Conservation (phyloP, 192 early-diverging fungal genomes). For the Linnemannia zychae region DNA sequence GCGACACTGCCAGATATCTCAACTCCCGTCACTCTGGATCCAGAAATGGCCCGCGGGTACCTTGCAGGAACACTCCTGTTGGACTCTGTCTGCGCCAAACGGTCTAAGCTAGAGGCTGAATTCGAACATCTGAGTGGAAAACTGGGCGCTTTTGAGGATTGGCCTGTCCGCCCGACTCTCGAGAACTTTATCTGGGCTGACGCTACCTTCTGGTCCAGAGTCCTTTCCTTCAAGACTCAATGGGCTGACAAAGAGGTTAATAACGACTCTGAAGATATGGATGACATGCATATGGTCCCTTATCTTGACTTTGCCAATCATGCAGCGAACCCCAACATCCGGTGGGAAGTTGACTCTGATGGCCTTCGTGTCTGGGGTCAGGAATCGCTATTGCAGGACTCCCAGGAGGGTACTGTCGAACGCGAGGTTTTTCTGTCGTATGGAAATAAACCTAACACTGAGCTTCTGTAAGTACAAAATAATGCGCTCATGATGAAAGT, state of each 20-base stretch:
- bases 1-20: conserved; percentile 64
- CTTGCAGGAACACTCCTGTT: conserved; percentile 70
- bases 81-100: conserved; percentile 65
- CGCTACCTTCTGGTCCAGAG: conserved; percentile 78
- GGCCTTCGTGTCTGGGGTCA: conserved; percentile 43
- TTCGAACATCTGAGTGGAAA: conserved; percentile 55
- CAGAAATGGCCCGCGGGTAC: conserved; percentile 37
- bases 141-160: conserved; percentile 60
- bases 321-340: conserved; percentile 61
- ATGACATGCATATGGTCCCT: conserved; percentile 73
- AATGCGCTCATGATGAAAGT: too few relatives aligned
- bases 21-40: conserved; percentile 55
- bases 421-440: conserved; percentile 75
- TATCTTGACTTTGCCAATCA: conserved; percentile 84
- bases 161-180: conserved; percentile 35
- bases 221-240: conserved; percentile 67
- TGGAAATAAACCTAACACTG: conserved; percentile 77
- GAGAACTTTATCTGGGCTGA: conserved; percentile 71
- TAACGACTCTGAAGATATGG: background rate
- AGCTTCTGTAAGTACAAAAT: conserved; percentile 61
- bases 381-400: conserved; percentile 12
- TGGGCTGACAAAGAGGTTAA: conserved; percentile 17
- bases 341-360: conserved; percentile 66
- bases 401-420: conserved; percentile 15
- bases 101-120: conserved; percentile 60